Base-by-base conservation (phyloP, 2,329 filamentous ascomycete species). In the Pseudocercospora fijiensis region DNA sequence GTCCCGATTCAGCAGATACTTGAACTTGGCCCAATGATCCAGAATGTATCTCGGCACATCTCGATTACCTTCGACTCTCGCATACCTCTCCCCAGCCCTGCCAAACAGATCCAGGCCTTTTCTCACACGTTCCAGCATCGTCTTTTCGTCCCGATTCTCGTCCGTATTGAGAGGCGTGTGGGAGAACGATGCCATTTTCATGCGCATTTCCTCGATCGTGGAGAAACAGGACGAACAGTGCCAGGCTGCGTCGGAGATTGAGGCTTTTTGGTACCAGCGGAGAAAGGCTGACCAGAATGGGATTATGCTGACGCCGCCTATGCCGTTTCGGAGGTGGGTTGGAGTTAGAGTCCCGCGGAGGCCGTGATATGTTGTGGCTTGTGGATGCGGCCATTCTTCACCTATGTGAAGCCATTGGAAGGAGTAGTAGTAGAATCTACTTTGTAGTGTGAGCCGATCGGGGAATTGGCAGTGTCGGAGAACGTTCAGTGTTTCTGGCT, bases 151-250 rank as follows among this genome's bases (percentile, higher is more conserved):
- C 56, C 80, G 78, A 65, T 80, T 86, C 62, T 76, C 71, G 9
- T 80, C 77, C 18, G 77, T 77, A 66, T 87, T 86, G 77, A 82
- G 81, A 73, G 77, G 81, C 8, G 74, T 74, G 70, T 87, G 85
- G 18, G 83, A 85, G 73, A 86, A 86, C 62, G 80, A 82, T 9
- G 78, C 76, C 77, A 87, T 80, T 74, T 87, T 87, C 67, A 79
- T 81, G 52, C 84, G 75, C 68, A 87, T 78, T 71, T 86, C 82
- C 3, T 78, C 78, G 16, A 88, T 74, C 0, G 83, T 87, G 18
- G 79, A 76, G 71, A 87, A 87, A 76, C 86, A 88, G 61, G 79
- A 84, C 57, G 83, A 86, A 77, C 86, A 88, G 73, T 88, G 85
- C 86, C 86, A 88, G 0, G 77, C 82, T 0, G 84, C 83, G 68